phyloP scores from a whole-genome alignment of 1,139 yeast species.

The Kluyveromyces marxianus region DNA sequence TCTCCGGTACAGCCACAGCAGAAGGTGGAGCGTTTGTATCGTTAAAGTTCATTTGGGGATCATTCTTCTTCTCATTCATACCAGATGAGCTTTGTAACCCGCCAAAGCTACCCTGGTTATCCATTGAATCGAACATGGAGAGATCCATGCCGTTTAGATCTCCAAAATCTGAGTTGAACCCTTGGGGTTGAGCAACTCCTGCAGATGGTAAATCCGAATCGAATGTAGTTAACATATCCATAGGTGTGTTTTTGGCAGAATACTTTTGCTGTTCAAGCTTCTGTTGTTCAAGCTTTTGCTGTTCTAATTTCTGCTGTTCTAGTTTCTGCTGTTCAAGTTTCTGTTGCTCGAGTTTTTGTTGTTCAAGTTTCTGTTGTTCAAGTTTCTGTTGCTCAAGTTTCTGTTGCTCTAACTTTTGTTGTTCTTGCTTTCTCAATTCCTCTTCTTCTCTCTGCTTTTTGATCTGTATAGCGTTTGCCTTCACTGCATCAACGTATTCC shows the following conservation, averaged over 20 bases:
- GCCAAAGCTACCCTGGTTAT: conserved; percentile 19
- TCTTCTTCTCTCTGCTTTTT: conserved; percentile 21
- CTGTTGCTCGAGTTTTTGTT: conserved; percentile 11
- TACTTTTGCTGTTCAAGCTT: conserved; percentile 11
- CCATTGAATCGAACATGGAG: conserved; percentile 27
- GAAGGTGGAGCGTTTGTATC: conserved; percentile 5
- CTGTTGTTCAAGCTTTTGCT: conserved; percentile 11
- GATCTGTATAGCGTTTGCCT: conserved; percentile 19
- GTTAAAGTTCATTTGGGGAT: conserved; percentile 1
- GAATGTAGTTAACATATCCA: conserved; percentile 16
- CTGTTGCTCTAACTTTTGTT: conserved; percentile 18
- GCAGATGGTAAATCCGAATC: conserved; percentile 5
- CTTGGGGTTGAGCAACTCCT: conserved; percentile 4
- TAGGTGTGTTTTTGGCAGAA: conserved; percentile 11
- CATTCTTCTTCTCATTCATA: conserved; percentile 6
- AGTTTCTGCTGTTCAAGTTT: conserved; percentile 10
- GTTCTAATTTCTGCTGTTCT: conserved; percentile 10
- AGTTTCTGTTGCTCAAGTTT: conserved; percentile 14
- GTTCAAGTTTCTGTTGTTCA: conserved; percentile 10
- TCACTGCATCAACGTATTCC: conserved; percentile 28
- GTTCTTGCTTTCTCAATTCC: conserved; percentile 21
- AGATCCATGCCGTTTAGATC: conserved; percentile 27
- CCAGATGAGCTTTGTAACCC: conserved; percentile 8
- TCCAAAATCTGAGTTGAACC: conserved; percentile 15
- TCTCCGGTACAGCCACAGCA: conserved; percentile 1